Conservation (phyloP, 1,284 basidiomycete genomes). For the Dichomitus squalens region DNA sequence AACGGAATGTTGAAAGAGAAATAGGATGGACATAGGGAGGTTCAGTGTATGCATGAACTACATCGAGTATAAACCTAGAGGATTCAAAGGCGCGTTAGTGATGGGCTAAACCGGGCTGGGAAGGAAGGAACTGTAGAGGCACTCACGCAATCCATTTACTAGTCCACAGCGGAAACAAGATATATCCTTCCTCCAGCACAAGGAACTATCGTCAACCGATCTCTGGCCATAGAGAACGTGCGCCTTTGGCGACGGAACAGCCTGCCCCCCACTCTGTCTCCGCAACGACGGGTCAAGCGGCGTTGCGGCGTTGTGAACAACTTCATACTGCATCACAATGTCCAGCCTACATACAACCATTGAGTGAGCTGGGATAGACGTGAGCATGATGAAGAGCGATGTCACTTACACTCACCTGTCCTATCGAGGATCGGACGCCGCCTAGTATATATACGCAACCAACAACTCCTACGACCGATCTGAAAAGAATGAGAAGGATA, state of each 20-base stretch:
- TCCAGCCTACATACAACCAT: neutral
- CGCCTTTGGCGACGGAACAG: neutral
- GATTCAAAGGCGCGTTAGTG: neutral
- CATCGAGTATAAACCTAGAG: neutral
- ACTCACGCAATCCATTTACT: neutral
- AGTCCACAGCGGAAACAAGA: neutral
- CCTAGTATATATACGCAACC: neutral
- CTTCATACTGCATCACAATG: neutral
- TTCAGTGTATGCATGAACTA: neutral
- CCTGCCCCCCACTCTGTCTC: neutral
- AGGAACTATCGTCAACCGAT: neutral
- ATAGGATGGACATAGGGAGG: neutral
- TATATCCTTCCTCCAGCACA: neutral
- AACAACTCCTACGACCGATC: neutral
- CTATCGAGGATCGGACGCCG: neutral
- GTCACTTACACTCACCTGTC: neutral
- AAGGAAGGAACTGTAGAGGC: neutral
- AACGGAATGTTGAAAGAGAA: neutral
- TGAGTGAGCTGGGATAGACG: neutral
- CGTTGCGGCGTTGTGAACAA: neutral
- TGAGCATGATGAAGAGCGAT: neutral
- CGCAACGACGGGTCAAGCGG: neutral
- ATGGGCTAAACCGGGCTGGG: neutral
- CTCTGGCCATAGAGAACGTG: no score
- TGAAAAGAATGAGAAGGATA: neutral